Percentiles rank a stretch among this genome's conserved stretches.
Evolutionary conservation across 352 stramenopile genomes (phyloP).

Genomic region (Pythium scleroteichum): DNA sequence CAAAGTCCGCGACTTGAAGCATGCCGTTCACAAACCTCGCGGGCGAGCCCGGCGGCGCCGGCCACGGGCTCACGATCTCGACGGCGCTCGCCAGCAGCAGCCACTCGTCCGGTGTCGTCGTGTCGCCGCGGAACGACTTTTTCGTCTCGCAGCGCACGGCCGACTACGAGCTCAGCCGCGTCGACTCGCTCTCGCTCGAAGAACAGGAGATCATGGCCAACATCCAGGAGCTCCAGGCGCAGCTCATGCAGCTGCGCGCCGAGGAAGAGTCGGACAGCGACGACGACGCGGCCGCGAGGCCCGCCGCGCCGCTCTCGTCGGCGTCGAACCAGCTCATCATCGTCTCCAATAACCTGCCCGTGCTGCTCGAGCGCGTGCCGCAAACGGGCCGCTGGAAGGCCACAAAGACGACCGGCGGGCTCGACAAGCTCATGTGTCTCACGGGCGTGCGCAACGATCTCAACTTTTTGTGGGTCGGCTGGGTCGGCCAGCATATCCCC

Average conservation of each 20-base stretch:
- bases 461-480: constrained; percentile 88
- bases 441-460: constrained; percentile 65
- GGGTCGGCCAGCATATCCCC: constrained; percentile 86
- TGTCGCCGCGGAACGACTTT: constrained; percentile 75
- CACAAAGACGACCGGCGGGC: constrained; percentile 81
- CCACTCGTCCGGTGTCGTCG: constrained; percentile 5
- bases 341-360: constrained; percentile 85
- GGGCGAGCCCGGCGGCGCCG: not conserved
- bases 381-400: constrained; percentile 83
- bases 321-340: constrained; percentile 75
- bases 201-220: constrained; percentile 89
- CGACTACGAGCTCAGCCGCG: constrained; percentile 66
- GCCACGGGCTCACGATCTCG: constrained; percentile 21
- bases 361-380: constrained; percentile 70
- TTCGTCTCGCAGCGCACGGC: constrained; percentile 71
- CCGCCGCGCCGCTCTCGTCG: constrained; percentile 12
- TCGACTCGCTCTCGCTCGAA: constrained; percentile 75
- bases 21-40: constrained; percentile 5
- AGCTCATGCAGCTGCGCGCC: constrained; percentile 78
- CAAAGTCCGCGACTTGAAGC: not conserved
- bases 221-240: constrained; percentile 89
- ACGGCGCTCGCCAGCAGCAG: constrained; percentile 11
- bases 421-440: constrained; percentile 85
- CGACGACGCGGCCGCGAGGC: constrained; percentile 35
- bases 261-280: constrained; percentile 69